Conservation (phyloP, 2,329 filamentous ascomycete species). For the Colletotrichum sp. region DNA sequence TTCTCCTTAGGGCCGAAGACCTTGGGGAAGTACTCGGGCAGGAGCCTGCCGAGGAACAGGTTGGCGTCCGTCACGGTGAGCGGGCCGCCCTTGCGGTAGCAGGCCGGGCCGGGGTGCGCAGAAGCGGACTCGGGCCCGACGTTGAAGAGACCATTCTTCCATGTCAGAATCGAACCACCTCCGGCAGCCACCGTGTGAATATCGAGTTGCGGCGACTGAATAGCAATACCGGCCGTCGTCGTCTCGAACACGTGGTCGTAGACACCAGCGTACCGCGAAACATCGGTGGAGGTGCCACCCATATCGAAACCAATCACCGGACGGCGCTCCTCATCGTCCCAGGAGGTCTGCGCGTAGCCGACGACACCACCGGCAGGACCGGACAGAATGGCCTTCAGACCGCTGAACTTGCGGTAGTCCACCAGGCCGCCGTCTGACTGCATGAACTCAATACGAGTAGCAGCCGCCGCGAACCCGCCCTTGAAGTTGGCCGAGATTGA, state of each 20-base stretch:
- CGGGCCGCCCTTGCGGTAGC: slow-evolving; percentile 75
- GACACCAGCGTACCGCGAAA: slow-evolving; percentile 66
- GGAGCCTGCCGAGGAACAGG: slow-evolving; percentile 65
- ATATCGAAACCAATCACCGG: slow-evolving; percentile 81
- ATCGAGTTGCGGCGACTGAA: slow-evolving; percentile 80
- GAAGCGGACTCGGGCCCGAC: slow-evolving; percentile 76
- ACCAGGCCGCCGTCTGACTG: slow-evolving; percentile 61
- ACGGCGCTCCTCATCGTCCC: slow-evolving; percentile 68
- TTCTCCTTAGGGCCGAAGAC: slow-evolving; percentile 75
- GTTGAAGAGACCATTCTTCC: slow-evolving; percentile 74
- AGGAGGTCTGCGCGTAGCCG: slow-evolving; percentile 76
- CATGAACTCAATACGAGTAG: slow-evolving; percentile 73
- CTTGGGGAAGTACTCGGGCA: slow-evolving; percentile 72
- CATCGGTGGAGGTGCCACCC: slow-evolving; percentile 75
- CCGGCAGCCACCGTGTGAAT: slow-evolving; percentile 84
- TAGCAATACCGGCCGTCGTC: slow-evolving; percentile 78
- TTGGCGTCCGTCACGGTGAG: slow-evolving; percentile 77
- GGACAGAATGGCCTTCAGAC: slow-evolving; percentile 72
- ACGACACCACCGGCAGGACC: slow-evolving; percentile 81
- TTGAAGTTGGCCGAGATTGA: slow-evolving; percentile 40
- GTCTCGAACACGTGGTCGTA: slow-evolving; percentile 68
- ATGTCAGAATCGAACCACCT: slow-evolving; percentile 73
- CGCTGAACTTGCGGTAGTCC: slow-evolving; percentile 68
- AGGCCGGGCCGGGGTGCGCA: slow-evolving; percentile 74
- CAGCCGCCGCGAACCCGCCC: slow-evolving; percentile 33